Evolutionary conservation across 106 monocot genomes (phyloP), one percentile per base, ranked within the genome.

Genomic region (Platanthera guangdongensis): DNA sequence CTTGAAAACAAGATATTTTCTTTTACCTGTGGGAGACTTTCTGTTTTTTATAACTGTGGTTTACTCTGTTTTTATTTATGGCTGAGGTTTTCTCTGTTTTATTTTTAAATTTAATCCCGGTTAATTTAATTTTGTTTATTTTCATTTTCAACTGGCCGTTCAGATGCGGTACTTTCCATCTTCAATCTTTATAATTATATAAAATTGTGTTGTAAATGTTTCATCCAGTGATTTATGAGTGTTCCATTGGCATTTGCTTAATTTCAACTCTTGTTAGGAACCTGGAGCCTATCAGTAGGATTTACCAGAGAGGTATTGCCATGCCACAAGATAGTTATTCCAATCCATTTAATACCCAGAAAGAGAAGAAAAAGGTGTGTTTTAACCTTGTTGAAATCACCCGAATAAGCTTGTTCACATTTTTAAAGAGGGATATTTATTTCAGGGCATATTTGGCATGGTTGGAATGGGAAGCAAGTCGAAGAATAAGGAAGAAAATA

Each of bases 281-380:
- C 76, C 51, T 88, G 53, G 85, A 87, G 47, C 54, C 63, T 52
- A 77, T 89, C 75, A 86, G 59, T 57, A 78, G 78, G 50, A 83
- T 94, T 47, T 89, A 89, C 72, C 80, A 73, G 51, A 83, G 76
- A 51, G 81, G 78, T 62, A 15, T 76, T 52, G 55, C 16, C 30
- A 59, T 64, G 12, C 30, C 14, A 73, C 67, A 76, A 72, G 83
- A 81, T 78, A 83, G 80, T 28, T 55, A 25, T 81, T 76, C 79
- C 12, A 71, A 51, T 57, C 52, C 55, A 25, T 74, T 30, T 57
- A 85, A 69, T 57, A 39, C 51, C 28, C 77, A 78, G n/a, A 86
- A 86, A 82, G 91, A 91, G 76, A 91, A 91, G 82, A 94, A 85
- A 80, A 87, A 82, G 94, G 94, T 94, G 83, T 59, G 25, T n/a